Evolutionary conservation across 1,139 yeast species (phyloP), one percentile per base, ranked within the genome.

Genomic region (Kodamaea fungicola): DNA sequence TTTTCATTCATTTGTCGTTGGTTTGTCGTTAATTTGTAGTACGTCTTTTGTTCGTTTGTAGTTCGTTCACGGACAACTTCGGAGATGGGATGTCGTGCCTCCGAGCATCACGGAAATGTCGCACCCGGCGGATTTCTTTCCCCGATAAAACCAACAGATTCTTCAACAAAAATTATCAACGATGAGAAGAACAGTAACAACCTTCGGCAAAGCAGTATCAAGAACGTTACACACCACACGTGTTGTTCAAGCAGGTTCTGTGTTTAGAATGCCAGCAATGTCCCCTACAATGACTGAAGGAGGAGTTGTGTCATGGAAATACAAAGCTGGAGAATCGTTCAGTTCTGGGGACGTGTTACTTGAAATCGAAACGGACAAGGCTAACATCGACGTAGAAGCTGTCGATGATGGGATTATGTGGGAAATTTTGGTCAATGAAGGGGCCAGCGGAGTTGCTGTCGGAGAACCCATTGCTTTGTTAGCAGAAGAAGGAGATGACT

Each of bases 201-300:
- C 19, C 19, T 16, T 16, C 19, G 19, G 19, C 5, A 16, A 16
- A 16, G 19, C 19, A 16, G 19, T 16, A 16, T 4, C 19, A 16
- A 16, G 19, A 16, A 16, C 19, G 19, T 40, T 60, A 30, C 65
- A 59, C 41, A 37, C 35, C 23, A 42, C 61, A 6, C 38, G 46
- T 22, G 37, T 45, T 38, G 33, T 49, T 44, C 34, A 59, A 47
- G 74, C 66, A 19, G 90, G 87, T 2, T 61, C 78, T 27, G 68
- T 81, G 39, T 87, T 85, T 62, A 79, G 71, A 39, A 92, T 92
- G 97, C 98, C 98, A 3, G 97, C 98, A 22, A 87, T 92, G 97
- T 89, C 97, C 6, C 98, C 98, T 29, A 92, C 98, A 13, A 92
- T 92, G 98, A 88, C 92, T 22, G 89, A 83, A 57, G 98, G 98